A percentile compares a stretch with the other conserved stretches of the same genome.
Conservation (phyloP, 2,329 filamentous ascomycete species). For the Monilinia fructicola region DNA sequence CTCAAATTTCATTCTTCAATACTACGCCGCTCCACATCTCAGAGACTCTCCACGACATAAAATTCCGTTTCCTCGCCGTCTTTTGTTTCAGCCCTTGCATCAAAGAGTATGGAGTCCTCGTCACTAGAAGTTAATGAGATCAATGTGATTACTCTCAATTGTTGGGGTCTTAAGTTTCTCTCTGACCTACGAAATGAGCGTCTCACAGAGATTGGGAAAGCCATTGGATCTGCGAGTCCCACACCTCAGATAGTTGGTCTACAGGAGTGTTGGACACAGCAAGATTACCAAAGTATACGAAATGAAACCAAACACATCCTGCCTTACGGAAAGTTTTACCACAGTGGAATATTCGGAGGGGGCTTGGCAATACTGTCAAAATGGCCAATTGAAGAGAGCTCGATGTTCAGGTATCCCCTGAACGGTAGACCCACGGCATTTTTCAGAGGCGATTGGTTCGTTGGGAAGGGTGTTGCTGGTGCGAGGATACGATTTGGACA, state of each 20-base stretch:
- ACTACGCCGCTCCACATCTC: not conserved
- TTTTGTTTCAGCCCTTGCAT: not conserved
- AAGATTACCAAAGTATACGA: constrained; percentile 79
- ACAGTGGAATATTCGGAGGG: constrained; percentile 82
- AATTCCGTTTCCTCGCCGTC: too few species aligned
- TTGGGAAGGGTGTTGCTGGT: constrained; percentile 89
- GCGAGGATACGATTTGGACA: constrained; percentile 74
- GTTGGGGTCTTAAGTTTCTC: constrained; percentile 92
- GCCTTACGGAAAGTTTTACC: constrained; percentile 91
- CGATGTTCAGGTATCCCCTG: constrained; percentile 83
- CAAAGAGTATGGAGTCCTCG: not conserved
- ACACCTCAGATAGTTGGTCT: constrained; percentile 84
- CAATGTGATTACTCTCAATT: constrained; percentile 86
- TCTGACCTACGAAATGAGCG: constrained; percentile 75
- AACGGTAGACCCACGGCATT: constrained; percentile 93
- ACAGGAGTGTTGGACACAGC: constrained; percentile 90
- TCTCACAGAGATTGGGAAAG: constrained; percentile 78
- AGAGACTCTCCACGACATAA: not conserved
- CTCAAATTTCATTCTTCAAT: not conserved
- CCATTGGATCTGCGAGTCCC: constrained; percentile 67
- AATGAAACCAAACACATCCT: constrained; percentile 70
- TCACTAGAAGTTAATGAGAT: constrained; percentile 49
- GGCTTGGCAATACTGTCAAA: constrained; percentile 85
- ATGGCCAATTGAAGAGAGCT: constrained; percentile 90
- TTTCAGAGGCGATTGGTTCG: constrained; percentile 93